These are phyloP conservation scores for Lactifluus subvellereus DNA, from an alignment of 768 basidiomycete species.

Conservation along the genomic window DNA sequence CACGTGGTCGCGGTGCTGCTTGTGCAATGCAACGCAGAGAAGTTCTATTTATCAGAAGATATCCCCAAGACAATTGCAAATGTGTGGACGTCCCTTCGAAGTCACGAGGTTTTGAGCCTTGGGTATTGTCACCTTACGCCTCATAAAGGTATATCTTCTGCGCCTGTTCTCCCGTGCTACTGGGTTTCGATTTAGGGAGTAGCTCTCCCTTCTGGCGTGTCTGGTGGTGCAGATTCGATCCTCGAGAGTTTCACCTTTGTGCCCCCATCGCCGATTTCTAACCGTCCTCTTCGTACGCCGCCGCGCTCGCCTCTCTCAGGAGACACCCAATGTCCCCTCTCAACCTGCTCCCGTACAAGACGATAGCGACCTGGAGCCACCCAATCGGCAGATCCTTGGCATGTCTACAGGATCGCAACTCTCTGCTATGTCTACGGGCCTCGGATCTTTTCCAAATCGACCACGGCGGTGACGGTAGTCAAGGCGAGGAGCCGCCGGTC, in stretches of 20 bases:
- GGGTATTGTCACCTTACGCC: not conserved
- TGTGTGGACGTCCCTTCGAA: not conserved
- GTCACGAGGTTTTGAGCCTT: not conserved
- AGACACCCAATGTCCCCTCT: conserved; percentile 27
- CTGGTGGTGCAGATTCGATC: conserved; percentile 74
- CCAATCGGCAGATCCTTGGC: conserved; percentile 58
- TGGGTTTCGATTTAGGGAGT: not conserved
- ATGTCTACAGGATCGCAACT: conserved; percentile 72
- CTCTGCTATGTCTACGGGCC: conserved; percentile 73
- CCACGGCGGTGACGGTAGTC: conserved; percentile 37
- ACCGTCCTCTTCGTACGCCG: too few species aligned
- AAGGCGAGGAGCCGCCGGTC: not conserved
- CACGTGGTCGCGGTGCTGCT: conserved; percentile 12
- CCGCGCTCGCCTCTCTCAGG: conserved; percentile 73
- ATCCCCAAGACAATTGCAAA: not conserved
- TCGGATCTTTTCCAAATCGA: conserved; percentile 86
- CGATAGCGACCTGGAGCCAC: conserved; percentile 35
- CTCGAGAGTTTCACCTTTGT: conserved; percentile 83
- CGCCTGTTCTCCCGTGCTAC: not conserved
- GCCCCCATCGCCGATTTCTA: conserved; percentile 84
- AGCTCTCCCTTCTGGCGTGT: conserved; percentile 41
- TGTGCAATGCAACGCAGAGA: not conserved
- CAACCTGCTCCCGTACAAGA: conserved; percentile 5
- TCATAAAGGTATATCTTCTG: conserved; percentile 1
- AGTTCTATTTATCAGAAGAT: not conserved